These are phyloP conservation scores for Chlamydomonas asymmetrica DNA, from an alignment of 139 green algal species.

Conservation along the genomic window DNA sequence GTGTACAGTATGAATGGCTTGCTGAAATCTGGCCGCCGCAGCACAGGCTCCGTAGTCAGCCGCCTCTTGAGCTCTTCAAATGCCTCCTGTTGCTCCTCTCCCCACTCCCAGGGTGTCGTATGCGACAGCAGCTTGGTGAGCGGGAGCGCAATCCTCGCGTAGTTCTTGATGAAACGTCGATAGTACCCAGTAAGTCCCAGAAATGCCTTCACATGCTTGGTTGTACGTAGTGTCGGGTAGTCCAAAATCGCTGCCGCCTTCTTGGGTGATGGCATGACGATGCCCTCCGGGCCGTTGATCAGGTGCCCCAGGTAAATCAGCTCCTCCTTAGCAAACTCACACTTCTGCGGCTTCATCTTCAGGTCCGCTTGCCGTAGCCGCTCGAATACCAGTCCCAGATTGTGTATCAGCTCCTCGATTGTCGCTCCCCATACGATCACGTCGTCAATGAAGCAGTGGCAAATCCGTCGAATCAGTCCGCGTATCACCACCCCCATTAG, in stretches of 20 bases:
- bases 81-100: constrained; percentile 1
- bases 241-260: constrained; percentile 13
- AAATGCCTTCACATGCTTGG: constrained; percentile 9
- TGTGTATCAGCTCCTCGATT: constrained; percentile 15
- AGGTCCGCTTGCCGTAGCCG: constrained; percentile 11
- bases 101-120: constrained; percentile 1
- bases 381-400: constrained; percentile 9
- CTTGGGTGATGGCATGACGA: constrained; percentile 13
- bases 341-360: constrained; percentile 29
- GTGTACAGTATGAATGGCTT: constrained; percentile 24
- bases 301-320: constrained; percentile 25
- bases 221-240: constrained; percentile 6
- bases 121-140: constrained; percentile 4
- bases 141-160: constrained; percentile 11
- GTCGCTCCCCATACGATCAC: constrained; percentile 5
- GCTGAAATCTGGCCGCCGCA: constrained; percentile 13
- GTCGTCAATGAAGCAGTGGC: constrained; percentile 36
- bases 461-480: too few species aligned
- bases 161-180: constrained; percentile 21
- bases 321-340: constrained; percentile 3
- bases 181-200: constrained; percentile 31
- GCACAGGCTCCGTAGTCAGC: background rate
- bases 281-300: constrained; percentile 4
- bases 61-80: constrained; percentile 22
- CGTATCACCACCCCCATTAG: too few species aligned